Evolutionary conservation across 2,329 filamentous ascomycete species (phyloP).

Genomic region (Zymoseptoria ardabiliae): DNA sequence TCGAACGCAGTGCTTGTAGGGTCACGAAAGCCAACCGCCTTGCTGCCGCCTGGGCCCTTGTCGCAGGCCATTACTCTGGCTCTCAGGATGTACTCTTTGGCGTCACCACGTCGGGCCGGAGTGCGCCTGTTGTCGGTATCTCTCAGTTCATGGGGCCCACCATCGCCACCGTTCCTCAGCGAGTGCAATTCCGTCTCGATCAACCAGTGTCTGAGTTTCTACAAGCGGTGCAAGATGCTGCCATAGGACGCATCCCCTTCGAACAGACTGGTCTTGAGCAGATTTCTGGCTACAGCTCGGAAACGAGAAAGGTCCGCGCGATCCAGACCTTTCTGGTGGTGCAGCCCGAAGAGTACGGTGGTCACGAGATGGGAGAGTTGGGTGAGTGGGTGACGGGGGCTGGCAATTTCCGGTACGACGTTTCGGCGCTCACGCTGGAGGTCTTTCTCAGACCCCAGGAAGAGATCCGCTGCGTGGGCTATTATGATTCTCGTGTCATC

Average conservation of each 20-base stretch:
- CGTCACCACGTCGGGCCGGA: conserved; percentile 4
- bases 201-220: conserved; percentile 4
- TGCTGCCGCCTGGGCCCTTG: conserved; percentile 7
- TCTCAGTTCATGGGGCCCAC: conserved; percentile 4
- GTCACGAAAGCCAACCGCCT: conserved; percentile 3
- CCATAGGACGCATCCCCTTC: conserved; percentile 1
- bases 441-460: neutral
- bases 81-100: conserved; percentile 7
- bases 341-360: conserved; percentile 30
- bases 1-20: neutral
- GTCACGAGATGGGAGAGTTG: neutral
- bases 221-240: conserved; percentile 1
- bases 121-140: conserved; percentile 5
- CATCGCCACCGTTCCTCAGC: conserved; percentile 7
- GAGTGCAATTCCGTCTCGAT: neutral
- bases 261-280: conserved; percentile 10
- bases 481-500: neutral
- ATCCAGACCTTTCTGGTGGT: conserved; percentile 51
- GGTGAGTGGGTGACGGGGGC: neutral
- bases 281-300: neutral
- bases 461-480: neutral
- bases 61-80: conserved; percentile 3
- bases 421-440: neutral
- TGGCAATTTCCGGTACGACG: neutral
- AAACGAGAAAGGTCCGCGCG: conserved; percentile 39